Conservation (phyloP, 805 yeast genomes). For the Kodamaea neixiangensis region DNA sequence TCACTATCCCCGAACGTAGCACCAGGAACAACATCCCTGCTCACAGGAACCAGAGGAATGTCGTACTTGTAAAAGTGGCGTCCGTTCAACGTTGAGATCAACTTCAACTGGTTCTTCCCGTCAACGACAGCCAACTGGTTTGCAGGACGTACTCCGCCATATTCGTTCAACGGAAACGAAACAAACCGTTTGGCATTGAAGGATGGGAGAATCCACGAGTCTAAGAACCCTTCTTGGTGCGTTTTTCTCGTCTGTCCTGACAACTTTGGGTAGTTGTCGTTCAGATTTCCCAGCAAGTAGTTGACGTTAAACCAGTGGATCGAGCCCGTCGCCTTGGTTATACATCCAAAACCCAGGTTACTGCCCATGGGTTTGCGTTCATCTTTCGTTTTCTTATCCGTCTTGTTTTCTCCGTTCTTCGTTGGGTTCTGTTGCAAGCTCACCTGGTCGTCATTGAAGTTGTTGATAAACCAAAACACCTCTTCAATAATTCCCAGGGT, state of each 20-base stretch:
- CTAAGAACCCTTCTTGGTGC: constrained; percentile 20
- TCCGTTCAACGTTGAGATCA: constrained; percentile 42
- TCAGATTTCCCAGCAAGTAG: constrained; percentile 36
- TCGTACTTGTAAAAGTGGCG: constrained; percentile 40
- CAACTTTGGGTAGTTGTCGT: constrained; percentile 29
- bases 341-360: constrained; percentile 49
- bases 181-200: constrained; percentile 29
- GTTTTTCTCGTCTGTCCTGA: background rate
- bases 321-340: constrained; percentile 57
- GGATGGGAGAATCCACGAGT: constrained; percentile 51
- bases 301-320: constrained; percentile 61
- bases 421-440: background rate
- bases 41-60: constrained; percentile 6
- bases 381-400: constrained; percentile 1
- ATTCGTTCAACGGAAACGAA: constrained; percentile 21
- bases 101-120: constrained; percentile 27
- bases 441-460: constrained; percentile 15
- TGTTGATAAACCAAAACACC: constrained; percentile 54
- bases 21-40: constrained; percentile 1
- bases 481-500: constrained; percentile 55
- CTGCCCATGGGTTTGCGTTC: constrained; percentile 12
- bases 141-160: constrained; percentile 1
- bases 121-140: constrained; percentile 40
- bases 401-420: constrained; percentile 1
- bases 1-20: background rate